Percentiles rank a stretch among this genome's conserved stretches.
These are phyloP conservation scores for Pythium sukuiense DNA, from an alignment of 352 stramenopile species.

Conservation along the genomic window DNA sequence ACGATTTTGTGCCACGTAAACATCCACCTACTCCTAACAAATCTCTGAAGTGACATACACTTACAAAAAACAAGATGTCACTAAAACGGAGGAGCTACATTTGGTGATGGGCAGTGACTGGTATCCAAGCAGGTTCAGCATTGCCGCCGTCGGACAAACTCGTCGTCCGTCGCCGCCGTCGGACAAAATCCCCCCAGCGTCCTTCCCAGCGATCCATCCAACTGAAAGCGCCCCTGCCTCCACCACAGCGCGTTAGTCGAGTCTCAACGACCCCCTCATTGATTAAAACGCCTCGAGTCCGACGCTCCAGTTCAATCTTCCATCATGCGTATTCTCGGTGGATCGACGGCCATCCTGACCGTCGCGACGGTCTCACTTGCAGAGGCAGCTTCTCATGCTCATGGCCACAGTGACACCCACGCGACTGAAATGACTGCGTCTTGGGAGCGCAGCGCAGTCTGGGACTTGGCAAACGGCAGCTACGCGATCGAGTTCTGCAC, in stretches of 20 bases:
- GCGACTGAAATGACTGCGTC: neutral
- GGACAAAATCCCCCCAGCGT: constrained; percentile 2
- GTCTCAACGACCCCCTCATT: neutral
- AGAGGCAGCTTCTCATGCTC: neutral
- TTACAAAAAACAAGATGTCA: neutral
- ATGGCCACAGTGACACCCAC: neutral
- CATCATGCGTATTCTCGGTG: neutral
- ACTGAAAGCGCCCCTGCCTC: neutral
- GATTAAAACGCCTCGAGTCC: neutral
- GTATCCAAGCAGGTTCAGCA: neutral
- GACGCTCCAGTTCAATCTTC: neutral
- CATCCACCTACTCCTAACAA: neutral
- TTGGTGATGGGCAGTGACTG: neutral
- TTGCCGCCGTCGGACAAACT: neutral
- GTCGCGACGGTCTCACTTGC: neutral
- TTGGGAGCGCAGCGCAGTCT: constrained; percentile 5
- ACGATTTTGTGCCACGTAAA: neutral
- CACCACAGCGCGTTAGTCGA: neutral
- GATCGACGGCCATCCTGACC: neutral
- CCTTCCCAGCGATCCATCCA: neutral
- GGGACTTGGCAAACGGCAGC: neutral
- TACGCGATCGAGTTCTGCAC: constrained; percentile 13
- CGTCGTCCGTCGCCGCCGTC: neutral
- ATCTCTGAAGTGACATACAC: neutral
- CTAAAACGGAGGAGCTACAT: neutral